Base-by-base conservation (phyloP, 2,329 filamentous ascomycete species). In the Colletotrichum lini region DNA sequence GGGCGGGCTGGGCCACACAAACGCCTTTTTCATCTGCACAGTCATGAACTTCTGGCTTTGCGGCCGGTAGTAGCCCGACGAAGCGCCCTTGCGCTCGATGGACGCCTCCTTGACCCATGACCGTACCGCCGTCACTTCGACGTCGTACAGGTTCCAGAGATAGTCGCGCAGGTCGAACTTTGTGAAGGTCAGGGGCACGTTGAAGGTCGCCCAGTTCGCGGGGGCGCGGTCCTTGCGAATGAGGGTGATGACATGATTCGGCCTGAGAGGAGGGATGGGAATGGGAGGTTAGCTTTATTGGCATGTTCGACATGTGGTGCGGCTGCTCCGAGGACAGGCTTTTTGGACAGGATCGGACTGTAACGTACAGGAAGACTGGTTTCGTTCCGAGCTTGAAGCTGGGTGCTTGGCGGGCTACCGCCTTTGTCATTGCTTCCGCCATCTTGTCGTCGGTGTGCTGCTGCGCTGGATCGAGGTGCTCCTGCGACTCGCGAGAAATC, bases 161-260 rank as follows among this genome's bases (percentile, higher is more conserved):
- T 98, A 99, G 85, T 98, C 95, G 82, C 95, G 94, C 52, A 99
- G 85, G 81, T 99, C 96, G 82, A 98, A 92, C 85, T 99, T 99
- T 87, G 94, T 97, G 87, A 98, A 95, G 77, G 90, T 91, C 76
- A 98, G 88, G 13, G 96, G 96, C 42, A 98, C 96, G 78, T 92
- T 88, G 89, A 99, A 99, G 77, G 91, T 92, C 74, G 96, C 96
- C 80, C 94, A 94, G 80, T 91, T 92, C 23, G 95, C 91, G 9
- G 94, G 92, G 65, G 93, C 89, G 75, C 89, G 87, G 40, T 90
- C 89, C 70, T 91, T 92, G 75, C 87, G 92, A 77, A 97, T 86
- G 78, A 98, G 89, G 72, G 92, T 92, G 78, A 98, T 86, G 74
- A 91, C 89, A 84, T 97, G 94, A 79, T 92, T 91, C 63, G 96